A percentile compares a stretch with the other conserved stretches of the same genome.
Evolutionary conservation across 441 rosid species (phyloP).

Genomic region (Macaranga tanarius): DNA sequence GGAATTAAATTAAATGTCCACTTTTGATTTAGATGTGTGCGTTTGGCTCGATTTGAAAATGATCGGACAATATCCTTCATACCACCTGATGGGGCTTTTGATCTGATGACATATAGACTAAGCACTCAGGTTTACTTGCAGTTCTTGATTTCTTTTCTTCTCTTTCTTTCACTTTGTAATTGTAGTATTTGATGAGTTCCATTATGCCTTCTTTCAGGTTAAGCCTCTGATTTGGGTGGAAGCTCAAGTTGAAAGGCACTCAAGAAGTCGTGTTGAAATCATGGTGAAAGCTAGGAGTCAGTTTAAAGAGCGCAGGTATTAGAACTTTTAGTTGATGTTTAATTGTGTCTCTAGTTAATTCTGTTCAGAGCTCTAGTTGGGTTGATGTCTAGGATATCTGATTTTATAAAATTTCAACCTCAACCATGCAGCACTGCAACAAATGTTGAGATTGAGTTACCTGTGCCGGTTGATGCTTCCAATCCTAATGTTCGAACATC

Average conservation of each 20-base stretch:
- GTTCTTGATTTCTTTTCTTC: slow-evolving; percentile 5
- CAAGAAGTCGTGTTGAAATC: slow-evolving; percentile 94
- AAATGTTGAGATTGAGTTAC: slow-evolving; percentile 93
- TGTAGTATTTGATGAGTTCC: slow-evolving; percentile 4
- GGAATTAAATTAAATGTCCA: not conserved
- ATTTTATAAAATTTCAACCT: slow-evolving; percentile 1
- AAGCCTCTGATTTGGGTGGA: slow-evolving; percentile 99
- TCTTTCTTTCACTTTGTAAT: not conserved
- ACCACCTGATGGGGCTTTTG: slow-evolving; percentile 97
- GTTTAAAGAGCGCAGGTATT: slow-evolving; percentile 96
- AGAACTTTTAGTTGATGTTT: not conserved
- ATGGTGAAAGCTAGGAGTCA: slow-evolving; percentile 96
- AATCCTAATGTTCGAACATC: slow-evolving; percentile 89
- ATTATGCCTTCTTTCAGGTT: slow-evolving; percentile 47
- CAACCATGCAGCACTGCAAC: slow-evolving; percentile 75
- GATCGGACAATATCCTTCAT: slow-evolving; percentile 94
- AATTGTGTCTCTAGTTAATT: slow-evolving; percentile 7
- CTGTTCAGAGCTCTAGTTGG: slow-evolving; percentile 1
- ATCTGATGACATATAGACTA: slow-evolving; percentile 92
- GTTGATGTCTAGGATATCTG: slow-evolving; percentile 17
- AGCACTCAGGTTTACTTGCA: slow-evolving; percentile 61
- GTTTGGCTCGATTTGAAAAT: slow-evolving; percentile 90
- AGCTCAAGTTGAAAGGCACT: slow-evolving; percentile 97
- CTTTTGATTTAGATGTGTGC: slow-evolving; percentile 62
- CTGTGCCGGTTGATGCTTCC: slow-evolving; percentile 91